Conservation (phyloP, 208 protist genomes). For the Trichomonas tenax region DNA sequence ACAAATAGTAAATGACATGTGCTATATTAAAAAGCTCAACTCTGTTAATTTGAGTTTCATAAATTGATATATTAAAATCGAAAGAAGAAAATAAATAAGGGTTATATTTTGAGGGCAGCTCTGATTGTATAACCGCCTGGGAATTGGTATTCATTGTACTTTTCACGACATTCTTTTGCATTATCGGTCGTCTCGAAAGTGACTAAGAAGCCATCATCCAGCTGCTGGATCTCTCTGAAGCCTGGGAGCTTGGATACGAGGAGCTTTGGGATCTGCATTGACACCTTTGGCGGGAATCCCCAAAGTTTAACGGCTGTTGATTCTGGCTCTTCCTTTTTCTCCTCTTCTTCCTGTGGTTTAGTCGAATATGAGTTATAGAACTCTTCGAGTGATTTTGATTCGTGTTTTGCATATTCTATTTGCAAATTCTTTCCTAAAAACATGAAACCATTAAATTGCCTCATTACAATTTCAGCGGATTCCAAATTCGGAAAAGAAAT, state of each 20-base stretch:
- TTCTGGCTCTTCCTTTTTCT: neutral
- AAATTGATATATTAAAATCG: too few species aligned
- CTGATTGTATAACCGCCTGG: neutral
- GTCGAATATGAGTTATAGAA: neutral
- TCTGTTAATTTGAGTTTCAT: too few species aligned
- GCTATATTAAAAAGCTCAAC: too few species aligned
- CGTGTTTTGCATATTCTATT: neutral
- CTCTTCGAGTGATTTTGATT: neutral
- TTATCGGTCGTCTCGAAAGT: neutral
- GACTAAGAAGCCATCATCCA: neutral
- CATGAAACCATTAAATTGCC: neutral
- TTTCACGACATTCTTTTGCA: neutral
- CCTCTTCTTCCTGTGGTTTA: neutral
- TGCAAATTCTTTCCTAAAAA: neutral
- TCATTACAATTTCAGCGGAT: neutral
- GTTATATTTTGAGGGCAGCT: too few species aligned
- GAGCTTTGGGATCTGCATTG: neutral
- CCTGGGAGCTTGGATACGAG: neutral
- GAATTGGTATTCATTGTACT: neutral
- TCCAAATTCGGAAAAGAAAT: neutral
- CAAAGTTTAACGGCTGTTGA: neutral
- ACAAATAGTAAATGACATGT: too few species aligned
- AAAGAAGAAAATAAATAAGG: too few species aligned
- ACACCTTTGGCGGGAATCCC: neutral
- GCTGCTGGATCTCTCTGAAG: neutral